phyloP scores from a whole-genome alignment of 1,139 yeast genomes.

The Yamadazyma diddensiae region DNA sequence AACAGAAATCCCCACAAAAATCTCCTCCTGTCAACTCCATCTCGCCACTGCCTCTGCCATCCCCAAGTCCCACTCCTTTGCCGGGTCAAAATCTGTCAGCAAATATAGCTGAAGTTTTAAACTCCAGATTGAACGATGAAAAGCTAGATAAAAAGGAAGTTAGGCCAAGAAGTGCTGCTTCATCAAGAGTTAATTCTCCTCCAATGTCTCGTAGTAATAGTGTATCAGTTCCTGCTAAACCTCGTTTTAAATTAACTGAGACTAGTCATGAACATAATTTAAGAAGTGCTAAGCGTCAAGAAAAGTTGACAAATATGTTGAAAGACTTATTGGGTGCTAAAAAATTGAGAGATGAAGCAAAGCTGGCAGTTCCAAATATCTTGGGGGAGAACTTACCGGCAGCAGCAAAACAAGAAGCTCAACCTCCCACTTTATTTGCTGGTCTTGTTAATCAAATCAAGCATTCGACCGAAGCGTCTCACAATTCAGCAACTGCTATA shows the following conservation, averaged over 20 bases:
- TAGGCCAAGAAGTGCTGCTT: conserved; percentile 2
- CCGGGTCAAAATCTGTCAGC: not conserved
- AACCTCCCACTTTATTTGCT: conserved; percentile 78
- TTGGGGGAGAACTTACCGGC: conserved; percentile 17
- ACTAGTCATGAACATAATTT: conserved; percentile 84
- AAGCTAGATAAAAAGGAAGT: conserved; percentile 1
- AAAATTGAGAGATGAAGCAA: conserved; percentile 76
- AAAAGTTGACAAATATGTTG: conserved; percentile 80
- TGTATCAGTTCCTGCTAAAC: conserved; percentile 14
- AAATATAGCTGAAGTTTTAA: conserved; percentile 1
- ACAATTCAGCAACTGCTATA: conserved; percentile 17
- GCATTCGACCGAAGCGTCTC: conserved; percentile 13
- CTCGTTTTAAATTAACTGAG: conserved; percentile 54
- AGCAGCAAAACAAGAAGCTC: conserved; percentile 5
- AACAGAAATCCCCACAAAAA: not conserved
- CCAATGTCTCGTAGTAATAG: conserved; percentile 16
- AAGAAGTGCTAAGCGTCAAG: conserved; percentile 79
- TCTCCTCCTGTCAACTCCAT: not conserved
- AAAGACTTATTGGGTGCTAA: conserved; percentile 82
- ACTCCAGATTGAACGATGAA: conserved; percentile 1
- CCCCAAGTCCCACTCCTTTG: not conserved
- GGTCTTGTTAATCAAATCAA: conserved; percentile 72
- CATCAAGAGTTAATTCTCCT: conserved; percentile 12
- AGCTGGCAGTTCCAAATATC: conserved; percentile 79
- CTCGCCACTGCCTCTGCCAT: not conserved